Base-by-base conservation (phyloP, 805 yeast species). In the Wickerhamia fluorescens region DNA sequence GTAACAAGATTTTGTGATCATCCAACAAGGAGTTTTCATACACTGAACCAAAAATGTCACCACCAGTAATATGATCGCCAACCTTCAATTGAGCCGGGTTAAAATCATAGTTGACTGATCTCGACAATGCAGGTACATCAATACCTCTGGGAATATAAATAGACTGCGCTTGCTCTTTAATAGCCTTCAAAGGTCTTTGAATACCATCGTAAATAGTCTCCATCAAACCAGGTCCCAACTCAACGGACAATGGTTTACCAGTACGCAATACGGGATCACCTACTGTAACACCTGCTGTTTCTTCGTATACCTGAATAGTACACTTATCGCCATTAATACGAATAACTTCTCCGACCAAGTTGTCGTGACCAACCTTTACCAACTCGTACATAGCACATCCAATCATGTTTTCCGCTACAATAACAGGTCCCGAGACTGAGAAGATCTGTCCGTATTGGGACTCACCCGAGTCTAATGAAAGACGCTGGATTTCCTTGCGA, bases 381-480 rank as follows among this genome's bases (percentile, higher is more conserved):
- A 92, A 73, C 59, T 92, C 99, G 73, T 92, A 89, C 99, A 92
- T 92, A 49, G 97, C 96, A 75, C 96, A 86, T 40, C 99, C 99
- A 63, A 88, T 84, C 97, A 92, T 87, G 68, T 92, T 82, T 63
- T 92, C 97, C 28, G 98, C 98, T 27, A 92, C 79, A 30, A 92
- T 82, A 47, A 92, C 99, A 16, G 98, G 97, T 51, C 98, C 98
- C 13, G 97, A 88, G 28, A 92, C 96, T 18, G 96, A 86, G 66
- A 77, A 88, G 49, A 92, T 83, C 44, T 72, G 78, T 33, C 95
- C 98, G 58, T 84, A 85, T 42, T 78, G 78, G 31, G 81, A 71
- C 60, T 89, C 96, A 18, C 63, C 69, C 30, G 66, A 67, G 41
- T 59, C 68, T 40, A 89, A 62, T 20, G 92, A 77, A 49, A 87